A percentile compares a stretch with the other conserved stretches of the same genome.
Evolutionary conservation across 208 protist genomes (phyloP).

Genomic region (Leishmania braziliensis): DNA sequence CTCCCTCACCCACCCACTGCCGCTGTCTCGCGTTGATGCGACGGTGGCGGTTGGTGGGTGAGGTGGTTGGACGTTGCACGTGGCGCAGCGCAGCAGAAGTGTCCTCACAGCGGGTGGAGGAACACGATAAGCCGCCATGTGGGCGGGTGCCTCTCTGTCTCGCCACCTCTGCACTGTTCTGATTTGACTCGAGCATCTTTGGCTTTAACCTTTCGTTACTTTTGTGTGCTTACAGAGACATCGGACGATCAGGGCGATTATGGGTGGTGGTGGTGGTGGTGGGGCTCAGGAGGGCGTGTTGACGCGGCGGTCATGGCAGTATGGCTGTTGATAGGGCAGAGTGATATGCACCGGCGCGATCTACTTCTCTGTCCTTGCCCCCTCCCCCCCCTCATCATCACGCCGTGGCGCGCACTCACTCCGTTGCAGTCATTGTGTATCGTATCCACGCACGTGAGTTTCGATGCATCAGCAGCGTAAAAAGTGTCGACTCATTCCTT

Average conservation of each 20-base stretch:
- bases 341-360: not conserved
- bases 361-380: not conserved
- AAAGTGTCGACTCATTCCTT: not conserved
- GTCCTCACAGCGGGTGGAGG: not conserved
- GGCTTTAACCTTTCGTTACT: not conserved
- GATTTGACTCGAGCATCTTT: not conserved
- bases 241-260: not conserved
- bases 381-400: not conserved
- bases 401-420: not conserved
- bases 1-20: too few species aligned
- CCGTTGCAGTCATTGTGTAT: not conserved
- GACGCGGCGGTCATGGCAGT: not conserved
- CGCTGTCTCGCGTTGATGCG: too few species aligned
- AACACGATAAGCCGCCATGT: not conserved
- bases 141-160: too few species aligned
- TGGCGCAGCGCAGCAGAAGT: not conserved
- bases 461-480: not conserved
- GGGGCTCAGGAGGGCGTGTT: not conserved
- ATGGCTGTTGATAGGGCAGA: not conserved
- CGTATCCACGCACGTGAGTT: not conserved
- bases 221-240: not conserved
- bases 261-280: not conserved
- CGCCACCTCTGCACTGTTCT: not conserved
- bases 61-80: too few species aligned
- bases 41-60: too few species aligned